phyloP scores from a whole-genome alignment of 2,329 filamentous ascomycete species.

The Coniochaeta prunicola region DNA sequence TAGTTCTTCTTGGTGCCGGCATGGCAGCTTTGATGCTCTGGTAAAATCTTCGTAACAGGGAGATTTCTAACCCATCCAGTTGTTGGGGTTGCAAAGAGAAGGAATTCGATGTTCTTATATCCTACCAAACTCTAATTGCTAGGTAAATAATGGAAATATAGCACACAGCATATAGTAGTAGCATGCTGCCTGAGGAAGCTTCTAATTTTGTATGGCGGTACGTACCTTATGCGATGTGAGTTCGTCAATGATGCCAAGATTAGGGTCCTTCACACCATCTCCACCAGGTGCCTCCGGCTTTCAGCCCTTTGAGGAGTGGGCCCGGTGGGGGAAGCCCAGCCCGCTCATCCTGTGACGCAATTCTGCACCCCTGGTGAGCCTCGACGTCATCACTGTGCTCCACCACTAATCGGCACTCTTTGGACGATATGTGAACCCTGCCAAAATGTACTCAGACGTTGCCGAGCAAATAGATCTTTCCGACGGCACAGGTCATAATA shows the following conservation, averaged over 20 bases:
- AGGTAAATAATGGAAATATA: too few relatives aligned
- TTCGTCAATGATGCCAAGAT: not conserved
- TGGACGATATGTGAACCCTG: not conserved
- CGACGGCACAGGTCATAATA: too few relatives aligned
- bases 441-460: not conserved
- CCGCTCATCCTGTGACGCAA: not conserved
- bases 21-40: not conserved
- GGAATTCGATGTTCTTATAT: too few relatives aligned
- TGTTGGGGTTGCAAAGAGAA: too few relatives aligned
- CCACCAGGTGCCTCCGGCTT: not conserved
- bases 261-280: not conserved
- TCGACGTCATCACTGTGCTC: not conserved
- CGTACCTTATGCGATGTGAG: too few relatives aligned
- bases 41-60: not conserved
- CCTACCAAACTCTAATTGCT: too few relatives aligned
- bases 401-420: not conserved
- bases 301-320: not conserved
- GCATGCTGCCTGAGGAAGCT: too few relatives aligned
- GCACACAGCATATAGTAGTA: too few relatives aligned
- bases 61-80: too few relatives aligned
- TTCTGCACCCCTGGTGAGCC: not conserved
- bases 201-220: not conserved
- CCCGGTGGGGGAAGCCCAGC: not conserved
- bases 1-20: not conserved
- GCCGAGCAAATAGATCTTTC: too few relatives aligned